Percentiles rank a stretch among this genome's conserved stretches.
phyloP scores from a whole-genome alignment of 139 green algal species.

The Monoraphidium neglectum region DNA sequence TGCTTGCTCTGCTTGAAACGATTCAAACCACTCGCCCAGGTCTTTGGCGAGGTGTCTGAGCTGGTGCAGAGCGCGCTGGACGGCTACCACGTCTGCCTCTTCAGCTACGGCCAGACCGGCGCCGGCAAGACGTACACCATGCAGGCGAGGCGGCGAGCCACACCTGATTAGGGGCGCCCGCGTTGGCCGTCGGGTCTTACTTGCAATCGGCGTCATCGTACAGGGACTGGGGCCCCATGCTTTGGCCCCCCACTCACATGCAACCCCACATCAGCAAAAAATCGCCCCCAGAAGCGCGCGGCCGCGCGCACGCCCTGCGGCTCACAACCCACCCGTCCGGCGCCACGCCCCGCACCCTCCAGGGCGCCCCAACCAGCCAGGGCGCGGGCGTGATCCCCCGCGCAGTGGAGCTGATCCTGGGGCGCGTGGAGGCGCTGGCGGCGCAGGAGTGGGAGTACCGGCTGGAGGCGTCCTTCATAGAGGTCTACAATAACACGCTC shows the following conservation, averaged over 20 bases:
- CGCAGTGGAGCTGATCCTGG: conserved; percentile 58
- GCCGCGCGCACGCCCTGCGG: too few species aligned
- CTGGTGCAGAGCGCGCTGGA: conserved; percentile 96
- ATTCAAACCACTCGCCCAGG: too few species aligned
- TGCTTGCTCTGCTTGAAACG: too few species aligned
- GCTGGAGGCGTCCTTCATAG: conserved; percentile 91
- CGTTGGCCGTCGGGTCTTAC: too few species aligned
- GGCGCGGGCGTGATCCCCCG: too few species aligned
- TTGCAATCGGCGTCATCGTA: not conserved
- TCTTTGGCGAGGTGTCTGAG: conserved; percentile 88
- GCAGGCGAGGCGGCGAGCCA: conserved; percentile 39
- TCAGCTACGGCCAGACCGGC: conserved; percentile 97
- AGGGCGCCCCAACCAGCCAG: too few species aligned
- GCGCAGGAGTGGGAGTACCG: conserved; percentile 84
- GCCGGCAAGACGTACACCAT: conserved; percentile 99
- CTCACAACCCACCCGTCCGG: too few species aligned
- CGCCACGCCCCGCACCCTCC: too few species aligned
- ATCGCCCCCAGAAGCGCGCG: too few species aligned
- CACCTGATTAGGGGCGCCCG: too few species aligned
- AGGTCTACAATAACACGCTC: conserved; percentile 93
- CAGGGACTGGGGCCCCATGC: not conserved
- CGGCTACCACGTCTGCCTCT: conserved; percentile 98
- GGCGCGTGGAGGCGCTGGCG: conserved; percentile 46
- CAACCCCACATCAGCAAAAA: too few species aligned
- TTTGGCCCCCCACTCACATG: not conserved